Base-by-base conservation (phyloP, 2,329 filamentous ascomycete species). In the Arthrobotrys pseudoclavata region DNA sequence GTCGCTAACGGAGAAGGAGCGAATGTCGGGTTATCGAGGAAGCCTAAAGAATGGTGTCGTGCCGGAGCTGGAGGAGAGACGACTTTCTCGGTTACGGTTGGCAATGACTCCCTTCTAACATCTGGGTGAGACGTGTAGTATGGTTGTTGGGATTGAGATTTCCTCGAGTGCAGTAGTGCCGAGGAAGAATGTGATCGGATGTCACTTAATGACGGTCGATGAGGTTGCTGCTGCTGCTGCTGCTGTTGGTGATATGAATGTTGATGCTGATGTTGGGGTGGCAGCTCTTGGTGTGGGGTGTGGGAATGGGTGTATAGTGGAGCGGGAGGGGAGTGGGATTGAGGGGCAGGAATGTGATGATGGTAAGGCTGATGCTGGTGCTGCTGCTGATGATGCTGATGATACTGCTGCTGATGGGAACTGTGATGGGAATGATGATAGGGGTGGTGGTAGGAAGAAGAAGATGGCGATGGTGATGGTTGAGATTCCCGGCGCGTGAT, bases 11-110 rank as follows among this genome's bases (percentile, higher is more conserved):
- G 72, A 18, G 72, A 70, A 18, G 72, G 66, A 15, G 66, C 61
- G 40, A 70, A 76, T 3, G 72, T 76, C 5, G 72, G 72, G 62
- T 70, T 70, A 15, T 76, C 72, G 40, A 76, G 40, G 13, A 52
- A 67, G 29, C 50, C 60, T 29, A 76, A 29, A 34, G 72, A 76
- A 24, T 76, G 72, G 24, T 76, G 72, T 18, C 72, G 66, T 29
- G 62, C 31, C n/a, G 72, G 72, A 26, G 67, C 40, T 18, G 72
- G 72, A 66, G 66, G 72, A 40, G 55, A 60, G 18, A 70, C 52
- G 15, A 47, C 34, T 31, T 76, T 66, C 31, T 76, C 72, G n/a
- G 57, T 67, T 24, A 76, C 72, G 13, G 40, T 37, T n/a, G 72
- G 66, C 37, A 76, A 53, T 42, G 72, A 76, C 26, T 76, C 72